These are phyloP conservation scores for Rhodomyrtus tomentosa DNA, from an alignment of 345 rosid species.

Conservation along the genomic window DNA sequence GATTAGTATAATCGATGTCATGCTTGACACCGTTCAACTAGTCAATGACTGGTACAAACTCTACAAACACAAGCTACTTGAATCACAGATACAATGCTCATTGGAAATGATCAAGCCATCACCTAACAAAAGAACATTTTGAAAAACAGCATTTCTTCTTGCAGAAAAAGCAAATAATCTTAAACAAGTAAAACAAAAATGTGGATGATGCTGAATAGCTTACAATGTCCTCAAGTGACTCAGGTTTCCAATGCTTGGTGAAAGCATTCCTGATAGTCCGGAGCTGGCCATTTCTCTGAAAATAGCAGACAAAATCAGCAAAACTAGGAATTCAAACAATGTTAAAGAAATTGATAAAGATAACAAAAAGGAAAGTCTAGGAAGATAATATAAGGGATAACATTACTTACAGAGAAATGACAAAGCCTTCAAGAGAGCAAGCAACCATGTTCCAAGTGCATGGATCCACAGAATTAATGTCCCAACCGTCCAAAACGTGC, in stretches of 20 bases:
- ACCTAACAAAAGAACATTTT: not conserved
- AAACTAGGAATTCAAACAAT: not conserved
- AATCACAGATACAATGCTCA: not conserved
- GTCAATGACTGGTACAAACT: not conserved
- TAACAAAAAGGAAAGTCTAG: not conserved
- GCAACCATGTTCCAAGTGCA: slow-evolving; percentile 98
- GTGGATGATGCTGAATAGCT: slow-evolving; percentile 9
- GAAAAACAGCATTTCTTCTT: not conserved
- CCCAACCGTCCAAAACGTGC: slow-evolving; percentile 75
- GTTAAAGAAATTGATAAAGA: not conserved
- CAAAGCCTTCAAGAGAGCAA: slow-evolving; percentile 74
- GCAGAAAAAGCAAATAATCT: not conserved
- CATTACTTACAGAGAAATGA: slow-evolving; percentile 59
- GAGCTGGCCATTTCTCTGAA: slow-evolving; percentile 73
- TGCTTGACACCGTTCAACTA: not conserved
- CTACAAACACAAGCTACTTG: not conserved
- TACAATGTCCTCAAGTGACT: slow-evolving; percentile 66
- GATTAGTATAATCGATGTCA: not conserved
- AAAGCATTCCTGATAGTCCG: slow-evolving; percentile 63
- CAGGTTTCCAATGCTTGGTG: slow-evolving; percentile 66
- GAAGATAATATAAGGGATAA: not conserved
- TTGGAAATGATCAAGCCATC: not conserved
- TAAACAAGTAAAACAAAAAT: not conserved
- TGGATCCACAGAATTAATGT: slow-evolving; percentile 94
- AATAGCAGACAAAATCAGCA: not conserved